A percentile compares a stretch with the other conserved stretches of the same genome.
Evolutionary conservation across 768 basidiomycete genomes (phyloP).

Genomic region (Calocera cornea): DNA sequence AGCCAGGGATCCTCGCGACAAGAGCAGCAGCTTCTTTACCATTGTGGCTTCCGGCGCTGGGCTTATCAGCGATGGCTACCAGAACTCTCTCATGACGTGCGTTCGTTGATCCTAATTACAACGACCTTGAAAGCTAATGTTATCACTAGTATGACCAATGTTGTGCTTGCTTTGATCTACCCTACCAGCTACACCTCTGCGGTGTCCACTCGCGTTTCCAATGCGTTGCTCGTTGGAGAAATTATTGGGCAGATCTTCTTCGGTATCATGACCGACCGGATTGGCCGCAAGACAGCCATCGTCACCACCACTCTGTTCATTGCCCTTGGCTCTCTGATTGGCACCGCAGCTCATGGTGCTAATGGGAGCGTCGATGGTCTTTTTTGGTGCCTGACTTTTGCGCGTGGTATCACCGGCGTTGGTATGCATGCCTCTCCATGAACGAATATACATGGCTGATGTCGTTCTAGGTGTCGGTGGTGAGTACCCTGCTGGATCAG

Average conservation of each 20-base stretch:
- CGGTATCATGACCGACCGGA: conserved; percentile 55
- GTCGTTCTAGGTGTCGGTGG: conserved; percentile 51
- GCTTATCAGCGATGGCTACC: conserved; percentile 51
- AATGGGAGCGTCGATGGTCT: conserved; percentile 42
- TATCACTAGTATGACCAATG: conserved; percentile 27
- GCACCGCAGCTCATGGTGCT: conserved; percentile 52
- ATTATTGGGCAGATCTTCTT: conserved; percentile 43
- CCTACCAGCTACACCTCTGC: conserved; percentile 45
- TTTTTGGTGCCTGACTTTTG: conserved; percentile 63
- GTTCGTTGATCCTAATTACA: conserved; percentile 44
- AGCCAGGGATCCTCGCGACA: conserved; percentile 22
- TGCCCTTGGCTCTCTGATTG: conserved; percentile 52
- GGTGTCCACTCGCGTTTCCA: conserved; percentile 56
- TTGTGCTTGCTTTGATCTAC: conserved; percentile 51
- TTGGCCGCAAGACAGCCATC: conserved; percentile 65
- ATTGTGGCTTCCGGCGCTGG: conserved; percentile 53
- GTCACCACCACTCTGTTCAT: conserved; percentile 55
- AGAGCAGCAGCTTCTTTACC: conserved; percentile 46
- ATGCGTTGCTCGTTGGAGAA: conserved; percentile 54
- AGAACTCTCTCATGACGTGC: conserved; percentile 62
- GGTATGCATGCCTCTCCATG: conserved; percentile 32
- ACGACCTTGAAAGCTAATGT: conserved; percentile 3
- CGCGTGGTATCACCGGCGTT: conserved; percentile 55
- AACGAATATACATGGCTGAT: background rate
- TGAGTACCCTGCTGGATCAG: conserved; percentile 63